Base-by-base conservation (phyloP, 805 yeast genomes). In the Candida multigemmis region DNA sequence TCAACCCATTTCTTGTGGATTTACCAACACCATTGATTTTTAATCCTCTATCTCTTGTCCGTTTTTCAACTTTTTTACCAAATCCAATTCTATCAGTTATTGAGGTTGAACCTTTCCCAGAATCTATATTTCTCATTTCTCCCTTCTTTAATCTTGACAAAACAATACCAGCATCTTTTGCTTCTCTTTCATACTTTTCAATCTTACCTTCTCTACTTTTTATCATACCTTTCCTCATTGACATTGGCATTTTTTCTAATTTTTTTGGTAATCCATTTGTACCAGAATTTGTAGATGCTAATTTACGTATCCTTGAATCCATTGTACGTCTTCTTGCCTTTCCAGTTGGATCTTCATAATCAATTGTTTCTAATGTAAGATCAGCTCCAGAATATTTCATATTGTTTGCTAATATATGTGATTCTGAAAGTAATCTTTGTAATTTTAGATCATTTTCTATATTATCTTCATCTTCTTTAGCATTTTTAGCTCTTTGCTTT, bases 101-200 rank as follows among this genome's bases (percentile, higher is more conserved):
- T 8, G 61, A 51, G 9, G 74, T 68, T 11, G 65, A 65, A 6
- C 77, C 74, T 30, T 60, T 58, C 25, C 78, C 83, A 24, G 63
- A 56, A 37, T 69, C 63, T 36, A 71, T 44, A 30, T 60, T 60
- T 41, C 91, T 62, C 30, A 77, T 59, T 35, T 77, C 72, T 5
- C 85, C 87, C 52, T 75, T 77, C 40, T 64, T 66, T 15, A 67
- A 74, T 42, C 70, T 76, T 3, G 94, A 74, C 22, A 89, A 58
- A n/a, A 91, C 68, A 30, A 89, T 82, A 9, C 97, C 97, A 4
- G 93, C 94, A 12, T 89, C 89, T 35, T 62, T 68, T 6, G 98
- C 96, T 26, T 83, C 86, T 27, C 65, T 59, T 48, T 83, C 94
- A 43, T 64, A 72, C 41, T 69, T 69, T 14, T 56, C 47, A 12